Base-by-base conservation (phyloP, 2,329 filamentous ascomycete species). In the Diaporthe amygdali region DNA sequence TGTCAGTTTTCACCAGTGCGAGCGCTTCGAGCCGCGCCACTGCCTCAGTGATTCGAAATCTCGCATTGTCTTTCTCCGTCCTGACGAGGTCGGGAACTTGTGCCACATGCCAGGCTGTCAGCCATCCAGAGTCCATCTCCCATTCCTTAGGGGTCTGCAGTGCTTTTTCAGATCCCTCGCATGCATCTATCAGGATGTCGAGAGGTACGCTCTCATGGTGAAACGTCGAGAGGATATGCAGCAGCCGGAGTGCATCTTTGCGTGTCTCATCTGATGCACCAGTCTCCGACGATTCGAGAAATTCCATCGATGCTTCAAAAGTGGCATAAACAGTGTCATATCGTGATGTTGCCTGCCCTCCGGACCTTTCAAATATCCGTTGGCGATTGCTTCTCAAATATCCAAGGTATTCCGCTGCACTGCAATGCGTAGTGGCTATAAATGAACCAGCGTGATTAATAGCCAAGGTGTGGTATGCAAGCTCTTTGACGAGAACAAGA, bases 41-140 rank as follows among this genome's bases (percentile, higher is more conserved):
- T 12, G 55, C 37, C 7, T 30, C 37, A 1, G 25, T 61, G 5
- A 61, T 32, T 22, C 39, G 55, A 1, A 61, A 9, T 30, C 12
- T 46, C 3, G 32, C 39, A 0, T 61, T 25, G 0, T 3, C 9
- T 4, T 32, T 5, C 55, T 46, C 39, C 17, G 25, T 17, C 17
- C 10, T 61, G 17, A 61, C 25, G 39, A 61, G 17, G 6, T 46
- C 37, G 4, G 55, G 55, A 14, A 44, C 37, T 27, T 32, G 55
- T 12, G 22, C 25, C 39, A 61, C 55, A 15, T 61, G 39, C 37
- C 55, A 61, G 37, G 39, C 22, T 30, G 55, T 61, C 7, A 61
- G 25, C 0, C 0, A 0, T 0, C 5, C 3, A 1, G 55, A 10
- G 34, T 32, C 1, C 55, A 8, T 30, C 15, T 41, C 22, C 0